A percentile compares a stretch with the other conserved stretches of the same genome.
phyloP scores from a whole-genome alignment of 805 yeast genomes.

The Candida maesae region DNA sequence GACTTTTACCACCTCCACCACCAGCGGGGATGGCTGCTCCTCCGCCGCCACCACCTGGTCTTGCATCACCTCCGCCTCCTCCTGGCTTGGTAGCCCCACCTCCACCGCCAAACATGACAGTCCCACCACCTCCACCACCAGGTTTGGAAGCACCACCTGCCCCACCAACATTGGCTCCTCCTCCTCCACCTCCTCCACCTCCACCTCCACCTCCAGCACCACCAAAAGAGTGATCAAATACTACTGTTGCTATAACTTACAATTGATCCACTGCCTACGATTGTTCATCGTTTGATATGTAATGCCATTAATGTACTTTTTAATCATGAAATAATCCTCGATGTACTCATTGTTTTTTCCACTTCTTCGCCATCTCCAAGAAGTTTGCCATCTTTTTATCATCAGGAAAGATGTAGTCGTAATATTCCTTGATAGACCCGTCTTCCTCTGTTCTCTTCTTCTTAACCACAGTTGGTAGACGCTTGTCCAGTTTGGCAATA shows the following conservation, averaged over 20 bases:
- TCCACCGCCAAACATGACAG: conserved; percentile 2
- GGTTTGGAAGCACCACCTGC: conserved; percentile 3
- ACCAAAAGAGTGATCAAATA: conserved; percentile 16
- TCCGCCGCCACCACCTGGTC: conserved; percentile 2
- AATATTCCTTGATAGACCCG: conserved; percentile 49
- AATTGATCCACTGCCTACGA: conserved; percentile 79
- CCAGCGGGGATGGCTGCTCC: conserved; percentile 2
- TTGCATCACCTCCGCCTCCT: conserved; percentile 2
- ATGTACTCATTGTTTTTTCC: conserved; percentile 30
- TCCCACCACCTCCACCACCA: conserved; percentile 4
- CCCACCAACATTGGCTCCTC: conserved; percentile 3
- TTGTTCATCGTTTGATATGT: neutral
- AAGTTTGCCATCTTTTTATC: conserved; percentile 41
- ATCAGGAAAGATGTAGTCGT: conserved; percentile 67
- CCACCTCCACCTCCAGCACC: conserved; percentile 1
- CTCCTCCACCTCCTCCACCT: no score
- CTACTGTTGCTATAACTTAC: no score
- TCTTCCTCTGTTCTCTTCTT: conserved; percentile 38
- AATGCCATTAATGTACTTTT: neutral
- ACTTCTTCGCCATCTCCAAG: conserved; percentile 45
- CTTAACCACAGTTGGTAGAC: conserved; percentile 53
- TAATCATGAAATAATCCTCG: neutral
- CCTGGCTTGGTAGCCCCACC: conserved; percentile 3
- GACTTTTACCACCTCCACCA: neutral
- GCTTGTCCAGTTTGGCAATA: conserved; percentile 33